Base-by-base conservation (phyloP, 163 green algal genomes). In the Chlamydomonas reinhardtii region DNA sequence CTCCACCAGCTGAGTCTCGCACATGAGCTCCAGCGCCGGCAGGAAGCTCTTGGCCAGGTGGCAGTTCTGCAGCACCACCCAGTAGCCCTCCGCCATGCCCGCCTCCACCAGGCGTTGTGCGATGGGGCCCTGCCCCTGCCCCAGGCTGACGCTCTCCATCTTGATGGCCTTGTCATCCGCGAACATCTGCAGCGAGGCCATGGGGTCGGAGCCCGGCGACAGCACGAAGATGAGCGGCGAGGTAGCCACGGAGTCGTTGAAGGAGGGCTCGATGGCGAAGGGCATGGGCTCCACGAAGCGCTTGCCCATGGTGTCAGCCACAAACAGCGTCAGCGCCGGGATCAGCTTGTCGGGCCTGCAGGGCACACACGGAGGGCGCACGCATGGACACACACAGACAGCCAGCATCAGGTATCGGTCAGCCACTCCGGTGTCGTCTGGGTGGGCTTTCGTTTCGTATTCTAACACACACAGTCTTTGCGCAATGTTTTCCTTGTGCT, bases 151-250 rank as follows among this genome's bases (percentile, higher is more conserved):
- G 48, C 61, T 90, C 90, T 97, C 95, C 35, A 97, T 94, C 29
- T 90, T 83, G 16, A 95, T 86, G 37, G 87, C 89, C 85, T 90
- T 85, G 43, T 96, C 92, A 31, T 94, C 92, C 32, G 92, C 94
- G 87, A 96, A 96, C 89, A 93, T 95, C 31, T 96, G 89, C 75
- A 97, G 88, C 12, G 85, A 83, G 1, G 93, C 90, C 94, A 96
- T 96, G 48, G 95, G 95, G 81, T 97, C 95, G 24, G 91, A 94
- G 27, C 95, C 95, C 11, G 94, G 93, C 0, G 92, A 96, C 74
- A 98, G 91, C 61, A 98, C 91, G 78, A 97, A 98, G 73, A 97
- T 94, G 71, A 97, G 91, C 27, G 95, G 95, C 6, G 81, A 93
- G 83, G 78, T 93, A 81, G 89, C 76, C 35, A 79, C 89, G 52